Evolutionary conservation across 2,329 filamentous ascomycete species (phyloP).

Genomic region (Pyrenochaeta sp.): DNA sequence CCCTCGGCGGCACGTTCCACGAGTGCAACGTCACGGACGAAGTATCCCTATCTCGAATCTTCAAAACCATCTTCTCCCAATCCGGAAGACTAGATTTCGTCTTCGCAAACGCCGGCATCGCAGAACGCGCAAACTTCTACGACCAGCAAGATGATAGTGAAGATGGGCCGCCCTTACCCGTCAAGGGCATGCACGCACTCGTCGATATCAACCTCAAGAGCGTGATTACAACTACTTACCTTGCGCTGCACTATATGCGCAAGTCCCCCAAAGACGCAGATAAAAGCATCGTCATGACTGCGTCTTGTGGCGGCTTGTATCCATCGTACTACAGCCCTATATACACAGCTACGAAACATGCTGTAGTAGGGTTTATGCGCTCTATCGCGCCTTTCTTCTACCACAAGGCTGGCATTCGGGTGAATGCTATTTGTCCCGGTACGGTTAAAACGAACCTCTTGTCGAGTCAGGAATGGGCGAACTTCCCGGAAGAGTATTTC

Average conservation of each 20-base stretch:
- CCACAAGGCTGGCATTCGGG: conserved; percentile 42
- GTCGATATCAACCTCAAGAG: conserved; percentile 55
- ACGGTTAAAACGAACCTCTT: conserved; percentile 49
- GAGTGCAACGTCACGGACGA: conserved; percentile 50
- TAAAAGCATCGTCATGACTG: conserved; percentile 43
- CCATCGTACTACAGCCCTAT: conserved; percentile 46
- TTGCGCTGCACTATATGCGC: conserved; percentile 54
- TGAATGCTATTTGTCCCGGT: conserved; percentile 51
- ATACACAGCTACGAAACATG: conserved; percentile 53
- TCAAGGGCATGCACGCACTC: conserved; percentile 39
- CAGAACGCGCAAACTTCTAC: conserved; percentile 53
- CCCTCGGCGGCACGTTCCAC: conserved; percentile 43
- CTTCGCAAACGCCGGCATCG: conserved; percentile 58
- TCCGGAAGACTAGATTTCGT: conserved; percentile 55
- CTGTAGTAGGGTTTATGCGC: conserved; percentile 50
- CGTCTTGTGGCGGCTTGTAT: conserved; percentile 47
- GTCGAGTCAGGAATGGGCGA: conserved; percentile 32
- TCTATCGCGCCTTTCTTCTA: conserved; percentile 44
- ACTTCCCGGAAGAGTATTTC: conserved; percentile 41
- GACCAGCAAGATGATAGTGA: conserved; percentile 13
- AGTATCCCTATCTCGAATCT: conserved; percentile 37
- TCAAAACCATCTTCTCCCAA: conserved; percentile 46
- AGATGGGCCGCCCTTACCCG: conserved; percentile 13
- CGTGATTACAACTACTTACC: conserved; percentile 52
- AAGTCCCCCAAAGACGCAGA: conserved; percentile 26